Evolutionary conservation across 2,329 filamentous ascomycete genomes (phyloP).

Genomic region (Cryphonectria parasitica): DNA sequence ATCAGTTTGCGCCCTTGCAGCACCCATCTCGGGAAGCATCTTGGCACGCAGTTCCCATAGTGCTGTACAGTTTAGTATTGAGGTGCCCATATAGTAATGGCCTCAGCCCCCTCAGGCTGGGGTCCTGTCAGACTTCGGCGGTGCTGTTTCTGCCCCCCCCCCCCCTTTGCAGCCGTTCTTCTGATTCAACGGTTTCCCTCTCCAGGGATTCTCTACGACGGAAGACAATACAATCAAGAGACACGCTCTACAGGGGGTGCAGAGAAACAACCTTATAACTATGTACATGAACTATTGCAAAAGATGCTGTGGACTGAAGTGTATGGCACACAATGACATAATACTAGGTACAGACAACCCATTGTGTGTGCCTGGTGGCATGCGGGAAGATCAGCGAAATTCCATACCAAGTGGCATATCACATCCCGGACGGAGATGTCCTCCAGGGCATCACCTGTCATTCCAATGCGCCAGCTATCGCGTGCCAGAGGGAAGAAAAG

Average conservation of each 20-base stretch:
- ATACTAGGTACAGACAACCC: neutral
- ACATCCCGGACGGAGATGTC: neutral
- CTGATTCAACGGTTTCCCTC: neutral
- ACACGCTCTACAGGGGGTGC: neutral
- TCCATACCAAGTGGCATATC: neutral
- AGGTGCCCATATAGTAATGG: neutral
- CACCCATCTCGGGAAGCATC: neutral
- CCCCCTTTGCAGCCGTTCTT: neutral
- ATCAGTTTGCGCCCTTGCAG: neutral
- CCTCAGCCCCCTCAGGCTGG: neutral
- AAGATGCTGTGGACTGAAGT: neutral
- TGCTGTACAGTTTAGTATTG: neutral
- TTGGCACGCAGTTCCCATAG: neutral
- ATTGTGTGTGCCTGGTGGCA: neutral
- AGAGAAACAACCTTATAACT: neutral
- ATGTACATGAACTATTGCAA: too few relatives aligned
- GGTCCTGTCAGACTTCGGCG: neutral
- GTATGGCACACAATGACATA: neutral
- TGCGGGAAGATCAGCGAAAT: neutral
- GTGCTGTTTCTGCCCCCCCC: neutral
- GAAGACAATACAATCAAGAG: neutral
- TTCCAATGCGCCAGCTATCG: neutral
- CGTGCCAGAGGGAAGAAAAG: too few relatives aligned
- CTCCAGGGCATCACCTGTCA: neutral
- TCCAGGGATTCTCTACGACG: neutral